Conservation (phyloP, 2,329 filamentous ascomycete species). For the Aspergillus brasiliensis region DNA sequence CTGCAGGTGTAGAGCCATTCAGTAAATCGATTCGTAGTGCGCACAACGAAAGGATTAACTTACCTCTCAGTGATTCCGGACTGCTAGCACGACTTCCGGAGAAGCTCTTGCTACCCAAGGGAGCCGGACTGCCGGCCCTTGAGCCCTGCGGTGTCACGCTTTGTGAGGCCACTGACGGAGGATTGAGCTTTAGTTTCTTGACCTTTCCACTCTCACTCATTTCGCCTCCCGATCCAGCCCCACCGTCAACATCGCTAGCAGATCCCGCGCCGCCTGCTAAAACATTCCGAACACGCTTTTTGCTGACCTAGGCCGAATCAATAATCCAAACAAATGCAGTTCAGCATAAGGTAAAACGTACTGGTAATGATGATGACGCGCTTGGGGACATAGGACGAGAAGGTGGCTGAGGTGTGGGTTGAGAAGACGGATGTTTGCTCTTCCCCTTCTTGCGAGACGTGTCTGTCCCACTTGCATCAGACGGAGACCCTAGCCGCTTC, state of each 20-base stretch:
- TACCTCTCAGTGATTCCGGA: constrained; percentile 38
- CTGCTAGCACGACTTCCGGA: constrained; percentile 44
- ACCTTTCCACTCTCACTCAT: constrained; percentile 48
- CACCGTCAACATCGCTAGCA: constrained; percentile 59
- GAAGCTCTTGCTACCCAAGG: constrained; percentile 30
- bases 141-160: constrained; percentile 51
- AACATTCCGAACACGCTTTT: constrained; percentile 50
- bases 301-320: constrained; percentile 46
- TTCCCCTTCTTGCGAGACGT: constrained; percentile 78
- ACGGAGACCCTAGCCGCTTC: constrained; percentile 86
- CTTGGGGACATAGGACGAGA: constrained; percentile 65
- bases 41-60: constrained; percentile 3
- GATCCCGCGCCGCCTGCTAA: constrained; percentile 45
- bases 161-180: constrained; percentile 41
- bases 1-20: constrained; percentile 13
- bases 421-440: constrained; percentile 60
- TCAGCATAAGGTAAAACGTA: constrained; percentile 20
- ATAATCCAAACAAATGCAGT: not conserved
- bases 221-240: constrained; percentile 50
- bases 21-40: not conserved
- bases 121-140: constrained; percentile 50
- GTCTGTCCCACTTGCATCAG: constrained; percentile 90
- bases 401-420: constrained; percentile 35
- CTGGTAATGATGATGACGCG: constrained; percentile 61
- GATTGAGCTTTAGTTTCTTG: constrained; percentile 53